A percentile compares a stretch with the other conserved stretches of the same genome.
phyloP scores from a whole-genome alignment of 2,329 filamentous ascomycete genomes.

The Penicillium sp. region DNA sequence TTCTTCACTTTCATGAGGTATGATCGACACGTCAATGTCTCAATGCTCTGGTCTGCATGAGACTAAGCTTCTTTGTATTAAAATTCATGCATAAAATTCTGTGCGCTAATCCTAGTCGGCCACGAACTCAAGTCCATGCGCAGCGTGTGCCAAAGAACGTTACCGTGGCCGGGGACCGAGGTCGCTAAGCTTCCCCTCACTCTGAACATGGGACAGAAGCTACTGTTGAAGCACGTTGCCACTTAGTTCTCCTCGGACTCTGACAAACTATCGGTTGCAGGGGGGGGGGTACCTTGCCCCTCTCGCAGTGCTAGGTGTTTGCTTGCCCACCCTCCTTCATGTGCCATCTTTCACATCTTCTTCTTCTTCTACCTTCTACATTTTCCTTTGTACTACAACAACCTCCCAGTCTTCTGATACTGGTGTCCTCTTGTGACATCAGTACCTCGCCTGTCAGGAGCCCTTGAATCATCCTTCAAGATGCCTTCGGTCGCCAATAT shows the following conservation, averaged over 20 bases:
- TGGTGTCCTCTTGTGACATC: neutral
- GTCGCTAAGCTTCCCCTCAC: constrained; percentile 16
- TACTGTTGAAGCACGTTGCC: no score
- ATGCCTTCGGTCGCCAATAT: constrained; percentile 42
- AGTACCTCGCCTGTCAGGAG: no score
- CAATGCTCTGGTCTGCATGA: neutral
- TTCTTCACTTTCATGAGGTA: no score
- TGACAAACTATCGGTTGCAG: neutral
- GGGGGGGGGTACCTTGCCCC: neutral
- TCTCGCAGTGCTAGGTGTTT: neutral
- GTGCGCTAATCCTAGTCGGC: neutral
- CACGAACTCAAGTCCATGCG: neutral
- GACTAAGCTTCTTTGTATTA: neutral
- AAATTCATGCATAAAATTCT: neutral
- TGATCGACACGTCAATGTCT: no score
- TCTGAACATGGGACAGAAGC: neutral
- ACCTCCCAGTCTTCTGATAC: neutral
- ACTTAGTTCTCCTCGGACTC: neutral
- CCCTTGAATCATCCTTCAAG: constrained; percentile 3
- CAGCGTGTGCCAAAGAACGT: neutral
- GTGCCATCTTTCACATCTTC: neutral
- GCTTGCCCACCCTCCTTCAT: neutral
- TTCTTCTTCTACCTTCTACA: neutral
- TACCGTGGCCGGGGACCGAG: constrained; percentile 12
- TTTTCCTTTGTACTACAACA: neutral